Evolutionary conservation across 768 basidiomycete genomes (phyloP).

Genomic region (Lactarius quietus): DNA sequence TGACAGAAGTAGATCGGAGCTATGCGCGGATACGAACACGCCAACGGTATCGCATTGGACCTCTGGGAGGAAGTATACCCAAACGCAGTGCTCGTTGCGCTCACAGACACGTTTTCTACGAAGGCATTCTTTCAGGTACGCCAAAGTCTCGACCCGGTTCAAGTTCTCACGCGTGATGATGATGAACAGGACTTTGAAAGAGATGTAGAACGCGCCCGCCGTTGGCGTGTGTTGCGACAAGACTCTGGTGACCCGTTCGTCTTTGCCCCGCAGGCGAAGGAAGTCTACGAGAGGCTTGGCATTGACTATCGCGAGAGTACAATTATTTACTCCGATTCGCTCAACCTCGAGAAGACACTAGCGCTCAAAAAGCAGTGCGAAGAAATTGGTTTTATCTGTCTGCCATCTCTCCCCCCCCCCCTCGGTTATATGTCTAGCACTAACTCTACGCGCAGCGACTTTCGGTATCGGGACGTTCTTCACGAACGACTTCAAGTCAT

Average conservation of each 20-base stretch:
- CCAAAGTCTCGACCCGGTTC: not conserved
- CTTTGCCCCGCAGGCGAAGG: constrained; percentile 74
- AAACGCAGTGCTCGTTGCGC: constrained; percentile 58
- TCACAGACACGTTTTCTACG: constrained; percentile 96
- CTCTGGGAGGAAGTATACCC: constrained; percentile 82
- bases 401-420: constrained; percentile 21
- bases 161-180: not conserved
- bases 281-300: constrained; percentile 65
- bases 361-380: constrained; percentile 67
- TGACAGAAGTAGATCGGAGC: constrained; percentile 62
- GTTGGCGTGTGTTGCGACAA: constrained; percentile 85
- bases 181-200: constrained; percentile 52
- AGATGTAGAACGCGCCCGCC: constrained; percentile 55
- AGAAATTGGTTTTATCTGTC: constrained; percentile 67
- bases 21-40: constrained; percentile 72
- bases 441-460: constrained; percentile 46
- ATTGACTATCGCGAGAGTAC: constrained; percentile 62
- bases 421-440: constrained; percentile 8
- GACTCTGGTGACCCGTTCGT: constrained; percentile 88
- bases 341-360: constrained; percentile 69
- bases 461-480: constrained; percentile 94
- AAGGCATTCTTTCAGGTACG: constrained; percentile 75
- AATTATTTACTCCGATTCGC: constrained; percentile 81
- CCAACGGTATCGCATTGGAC: constrained; percentile 69
- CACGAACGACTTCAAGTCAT: constrained; percentile 77